Base-by-base conservation (phyloP, 106 monocot genomes). In the Xerophyta viscosa region DNA sequence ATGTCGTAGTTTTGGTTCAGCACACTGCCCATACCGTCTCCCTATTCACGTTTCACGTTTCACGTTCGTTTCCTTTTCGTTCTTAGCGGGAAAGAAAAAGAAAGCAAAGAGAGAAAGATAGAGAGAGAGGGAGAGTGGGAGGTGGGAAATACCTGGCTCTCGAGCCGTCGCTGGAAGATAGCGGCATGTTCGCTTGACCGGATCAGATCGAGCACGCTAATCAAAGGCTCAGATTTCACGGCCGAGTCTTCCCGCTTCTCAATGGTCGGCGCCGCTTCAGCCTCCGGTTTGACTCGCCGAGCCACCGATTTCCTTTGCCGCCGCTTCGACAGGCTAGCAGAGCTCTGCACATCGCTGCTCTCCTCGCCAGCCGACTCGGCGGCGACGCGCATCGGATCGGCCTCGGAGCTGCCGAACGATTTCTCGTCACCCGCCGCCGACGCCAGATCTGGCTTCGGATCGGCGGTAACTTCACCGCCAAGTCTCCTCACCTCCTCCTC, bases 291-390 rank as follows among this genome's bases (percentile, higher is more conserved):
- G n/a, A n/a, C n/a, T n/a, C n/a, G n/a, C n/a, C n/a, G n/a, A n/a
- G n/a, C n/a, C n/a, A n/a, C n/a, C n/a, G n/a, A n/a, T n/a, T n/a
- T n/a, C n/a, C n/a, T n/a, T n/a, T n/a, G n/a, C 4, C 54, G 41
- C 31, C 63, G 17, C 13, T 46, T 31, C n/a, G 81, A 77, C 8
- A 83, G 74, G 56, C 77, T 88, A 2, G 67, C 84, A 6, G 88
- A 94, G 75, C 94, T 94, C 67, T 94, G 94, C 26, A 80, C 92
- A 57, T 87, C 89, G 74, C 83, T 83, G 63, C 52, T 80, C 57
- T 71, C 77, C 54, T 9, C 50, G 4, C 67, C 59, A 47, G 36
- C 50, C 48, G 67, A 57, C 59, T 68, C 67, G 20, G 59, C 62
- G 2, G 47, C 55, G 25, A 52, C 5, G 33, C 33, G 7, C 33